These are phyloP conservation scores for Mytilinidion resinicola DNA, from an alignment of 495 filamentous ascomycete species.

Conservation along the genomic window DNA sequence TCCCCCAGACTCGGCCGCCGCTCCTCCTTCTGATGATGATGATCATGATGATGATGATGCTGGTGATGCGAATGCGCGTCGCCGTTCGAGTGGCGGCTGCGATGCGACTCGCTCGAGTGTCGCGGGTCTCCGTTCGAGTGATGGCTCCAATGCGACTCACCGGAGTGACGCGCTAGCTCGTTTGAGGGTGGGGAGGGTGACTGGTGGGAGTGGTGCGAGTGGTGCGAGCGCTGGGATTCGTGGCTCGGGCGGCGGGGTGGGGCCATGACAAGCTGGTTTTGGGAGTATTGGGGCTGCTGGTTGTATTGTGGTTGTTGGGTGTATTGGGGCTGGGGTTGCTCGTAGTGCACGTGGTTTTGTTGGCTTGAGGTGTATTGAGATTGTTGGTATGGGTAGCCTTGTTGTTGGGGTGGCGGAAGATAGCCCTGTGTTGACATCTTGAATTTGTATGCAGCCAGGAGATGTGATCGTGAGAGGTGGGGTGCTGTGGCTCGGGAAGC, in stretches of 20 bases:
- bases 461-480: background rate
- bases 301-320: background rate
- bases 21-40: background rate
- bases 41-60: background rate
- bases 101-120: background rate
- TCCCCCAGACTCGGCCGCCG: conserved; percentile 18
- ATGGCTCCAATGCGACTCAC: background rate
- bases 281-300: background rate
- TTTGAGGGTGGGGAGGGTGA: background rate
- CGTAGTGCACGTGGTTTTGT: background rate
- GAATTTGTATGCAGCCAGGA: too few relatives aligned
- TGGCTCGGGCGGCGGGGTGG: conserved; percentile 7
- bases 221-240: conserved; percentile 1
- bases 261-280: background rate
- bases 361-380: background rate
- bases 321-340: background rate
- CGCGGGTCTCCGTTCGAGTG: background rate
- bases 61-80: background rate
- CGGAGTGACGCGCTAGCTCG: background rate
- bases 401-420: conserved; percentile 1
- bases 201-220: conserved; percentile 9
- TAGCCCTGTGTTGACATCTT: too few relatives aligned
- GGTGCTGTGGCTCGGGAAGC: background rate
- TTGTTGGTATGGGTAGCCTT: conserved; percentile 2
- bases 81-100: background rate